These are phyloP conservation scores for Metarhizium rileyi DNA, from an alignment of 2,329 filamentous ascomycete genomes.

Conservation along the genomic window DNA sequence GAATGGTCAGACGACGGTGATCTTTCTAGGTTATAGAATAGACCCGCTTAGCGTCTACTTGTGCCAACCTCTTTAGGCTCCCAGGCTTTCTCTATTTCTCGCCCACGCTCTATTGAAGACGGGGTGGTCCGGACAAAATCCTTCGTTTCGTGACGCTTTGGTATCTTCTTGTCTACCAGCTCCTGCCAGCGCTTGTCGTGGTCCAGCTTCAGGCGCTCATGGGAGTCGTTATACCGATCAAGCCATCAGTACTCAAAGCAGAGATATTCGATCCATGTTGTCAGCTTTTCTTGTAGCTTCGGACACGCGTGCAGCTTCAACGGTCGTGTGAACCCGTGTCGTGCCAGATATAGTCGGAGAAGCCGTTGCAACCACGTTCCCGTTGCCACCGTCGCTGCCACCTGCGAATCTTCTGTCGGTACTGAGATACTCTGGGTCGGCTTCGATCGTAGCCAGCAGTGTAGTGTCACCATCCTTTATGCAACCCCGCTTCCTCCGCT, in stretches of 20 bases:
- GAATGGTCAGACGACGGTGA: not conserved
- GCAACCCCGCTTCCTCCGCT: not conserved
- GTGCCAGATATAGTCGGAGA: constrained; percentile 16
- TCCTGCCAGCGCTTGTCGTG: not conserved
- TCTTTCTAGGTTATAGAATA: not conserved
- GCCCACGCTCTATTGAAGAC: not conserved
- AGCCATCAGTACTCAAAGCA: constrained; percentile 15
- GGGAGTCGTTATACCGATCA: constrained; percentile 7
- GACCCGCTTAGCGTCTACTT: not conserved
- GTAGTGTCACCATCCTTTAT: not conserved
- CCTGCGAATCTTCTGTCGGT: not conserved
- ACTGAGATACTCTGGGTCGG: not conserved
- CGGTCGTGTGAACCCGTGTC: constrained; percentile 17
- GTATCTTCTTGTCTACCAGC: not conserved
- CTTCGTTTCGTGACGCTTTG: not conserved
- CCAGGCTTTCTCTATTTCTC: not conserved
- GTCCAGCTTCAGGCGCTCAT: not conserved
- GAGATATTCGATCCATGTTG: constrained; percentile 28
- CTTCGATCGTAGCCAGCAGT: not conserved
- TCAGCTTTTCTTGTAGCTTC: constrained; percentile 18
- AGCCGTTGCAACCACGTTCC: constrained; percentile 8
- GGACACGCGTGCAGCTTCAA: constrained; percentile 20
- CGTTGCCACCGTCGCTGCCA: not conserved
- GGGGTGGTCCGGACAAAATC: not conserved
- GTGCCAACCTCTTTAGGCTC: not conserved